phyloP scores from a whole-genome alignment of 2,329 filamentous ascomycete species.

The Claviceps cyperi region DNA sequence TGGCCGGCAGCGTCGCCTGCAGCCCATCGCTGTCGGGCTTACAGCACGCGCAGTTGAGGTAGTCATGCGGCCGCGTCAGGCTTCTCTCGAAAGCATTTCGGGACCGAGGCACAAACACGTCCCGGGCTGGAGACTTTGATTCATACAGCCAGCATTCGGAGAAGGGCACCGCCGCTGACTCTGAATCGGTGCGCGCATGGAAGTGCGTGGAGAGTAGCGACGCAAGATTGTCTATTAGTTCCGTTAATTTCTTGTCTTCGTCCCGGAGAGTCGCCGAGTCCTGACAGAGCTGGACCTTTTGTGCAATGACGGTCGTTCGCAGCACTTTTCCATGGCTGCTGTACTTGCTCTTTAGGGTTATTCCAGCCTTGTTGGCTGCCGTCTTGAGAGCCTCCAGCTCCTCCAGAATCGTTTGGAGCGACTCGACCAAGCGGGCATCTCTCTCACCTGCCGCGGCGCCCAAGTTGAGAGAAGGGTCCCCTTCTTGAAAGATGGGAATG shows the following conservation, averaged over 20 bases:
- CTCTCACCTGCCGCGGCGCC: constrained; percentile 17
- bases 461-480: constrained; percentile 23
- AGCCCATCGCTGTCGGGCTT: constrained; percentile 32
- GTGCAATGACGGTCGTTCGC: constrained; percentile 65
- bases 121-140: constrained; percentile 50
- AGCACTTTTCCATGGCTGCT: constrained; percentile 55
- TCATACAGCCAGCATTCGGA: constrained; percentile 68
- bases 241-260: constrained; percentile 56
- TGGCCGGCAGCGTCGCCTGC: constrained; percentile 49
- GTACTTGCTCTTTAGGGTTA: constrained; percentile 57
- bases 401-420: constrained; percentile 27
- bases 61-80: constrained; percentile 59
- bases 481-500: constrained; percentile 17
- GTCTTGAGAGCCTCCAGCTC: constrained; percentile 32
- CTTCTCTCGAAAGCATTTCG: constrained; percentile 57
- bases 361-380: constrained; percentile 28
- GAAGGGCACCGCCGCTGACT: constrained; percentile 36
- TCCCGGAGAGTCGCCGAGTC: constrained; percentile 57
- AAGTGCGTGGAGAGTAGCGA: constrained; percentile 14
- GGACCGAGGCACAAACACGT: constrained; percentile 64
- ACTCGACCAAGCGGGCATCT: constrained; percentile 15
- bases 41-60: constrained; percentile 61
- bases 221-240: constrained; percentile 39
- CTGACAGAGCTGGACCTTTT: constrained; percentile 67
- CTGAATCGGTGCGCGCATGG: constrained; percentile 11